Evolutionary conservation across 768 basidiomycete species (phyloP).

Genomic region (Mycena polygramma): DNA sequence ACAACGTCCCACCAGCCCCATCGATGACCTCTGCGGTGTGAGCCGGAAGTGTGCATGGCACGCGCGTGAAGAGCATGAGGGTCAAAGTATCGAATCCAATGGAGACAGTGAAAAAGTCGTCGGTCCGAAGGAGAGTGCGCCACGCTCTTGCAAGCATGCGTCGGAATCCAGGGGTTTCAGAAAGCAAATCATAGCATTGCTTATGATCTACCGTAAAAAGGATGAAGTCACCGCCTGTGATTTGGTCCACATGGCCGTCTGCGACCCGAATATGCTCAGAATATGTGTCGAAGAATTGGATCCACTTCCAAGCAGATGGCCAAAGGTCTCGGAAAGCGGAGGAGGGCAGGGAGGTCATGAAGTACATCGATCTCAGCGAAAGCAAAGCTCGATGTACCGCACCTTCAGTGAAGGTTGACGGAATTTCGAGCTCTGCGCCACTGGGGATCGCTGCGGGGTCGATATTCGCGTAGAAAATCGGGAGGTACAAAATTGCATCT

Average conservation of each 20-base stretch:
- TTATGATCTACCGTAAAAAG: no score
- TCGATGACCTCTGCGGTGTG: slow-evolving; percentile 1
- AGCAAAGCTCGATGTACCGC: background rate
- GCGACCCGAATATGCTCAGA: no score
- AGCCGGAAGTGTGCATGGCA: background rate
- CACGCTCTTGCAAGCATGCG: slow-evolving; percentile 9
- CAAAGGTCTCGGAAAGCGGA: background rate
- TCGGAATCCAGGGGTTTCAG: background rate
- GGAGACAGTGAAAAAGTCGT: background rate
- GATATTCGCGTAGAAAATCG: background rate
- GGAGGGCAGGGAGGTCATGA: background rate
- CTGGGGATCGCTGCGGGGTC: slow-evolving; percentile 1
- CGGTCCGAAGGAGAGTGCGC: background rate
- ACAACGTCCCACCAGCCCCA: background rate
- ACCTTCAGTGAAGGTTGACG: slow-evolving; percentile 1
- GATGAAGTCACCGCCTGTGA: background rate
- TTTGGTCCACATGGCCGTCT: background rate
- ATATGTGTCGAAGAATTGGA: slow-evolving; percentile 5
- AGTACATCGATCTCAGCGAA: background rate
- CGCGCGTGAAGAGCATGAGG: background rate
- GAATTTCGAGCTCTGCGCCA: slow-evolving; percentile 1
- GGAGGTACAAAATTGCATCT: no score
- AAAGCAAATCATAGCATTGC: background rate
- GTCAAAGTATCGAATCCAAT: background rate
- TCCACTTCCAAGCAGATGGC: background rate